A percentile compares a stretch with the other conserved stretches of the same genome.
These are phyloP conservation scores for Naumovozyma dairenensis DNA, from an alignment of 805 yeast species.

Conservation along the genomic window DNA sequence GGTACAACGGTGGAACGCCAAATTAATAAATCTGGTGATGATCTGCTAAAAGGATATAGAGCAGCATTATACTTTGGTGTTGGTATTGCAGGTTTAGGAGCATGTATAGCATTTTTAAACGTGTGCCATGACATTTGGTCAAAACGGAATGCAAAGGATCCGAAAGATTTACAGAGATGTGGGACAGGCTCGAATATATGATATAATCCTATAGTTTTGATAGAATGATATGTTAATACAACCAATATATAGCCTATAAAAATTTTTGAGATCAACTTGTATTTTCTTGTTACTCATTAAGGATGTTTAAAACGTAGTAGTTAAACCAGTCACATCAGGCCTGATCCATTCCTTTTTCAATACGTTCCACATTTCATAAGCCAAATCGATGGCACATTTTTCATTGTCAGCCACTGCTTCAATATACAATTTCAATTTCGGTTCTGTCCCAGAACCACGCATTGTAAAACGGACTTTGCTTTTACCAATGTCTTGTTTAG, in stretches of 20 bases:
- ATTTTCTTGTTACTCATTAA: too few species aligned
- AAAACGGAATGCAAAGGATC: conserved; percentile 5
- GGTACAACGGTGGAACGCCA: conserved; percentile 56
- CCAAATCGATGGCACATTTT: conserved; percentile 39
- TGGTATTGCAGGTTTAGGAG: conserved; percentile 38
- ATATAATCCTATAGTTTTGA: too few species aligned
- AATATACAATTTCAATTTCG: conserved; percentile 82
- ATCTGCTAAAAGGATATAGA: conserved; percentile 38
- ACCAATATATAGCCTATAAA: too few species aligned
- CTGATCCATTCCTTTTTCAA: conserved; percentile 57
- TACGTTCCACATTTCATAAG: conserved; percentile 57
- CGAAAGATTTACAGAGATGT: too few species aligned
- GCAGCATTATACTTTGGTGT: conserved; percentile 51
- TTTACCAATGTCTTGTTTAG: conserved; percentile 12
- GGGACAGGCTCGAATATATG: too few species aligned
- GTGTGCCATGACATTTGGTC: conserved; percentile 10
- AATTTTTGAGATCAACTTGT: too few species aligned
- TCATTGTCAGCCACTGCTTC: conserved; percentile 56
- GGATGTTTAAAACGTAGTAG: conserved; percentile 11
- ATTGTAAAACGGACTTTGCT: conserved; percentile 63
- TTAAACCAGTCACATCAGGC: conserved; percentile 42
- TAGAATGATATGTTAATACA: too few species aligned
- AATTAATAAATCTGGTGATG: conserved; percentile 20
- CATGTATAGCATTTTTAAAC: conserved; percentile 9
- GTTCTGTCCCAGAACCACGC: conserved; percentile 95